Base-by-base conservation (phyloP, 768 basidiomycete genomes). In the Clitopilus passeckerianus region DNA sequence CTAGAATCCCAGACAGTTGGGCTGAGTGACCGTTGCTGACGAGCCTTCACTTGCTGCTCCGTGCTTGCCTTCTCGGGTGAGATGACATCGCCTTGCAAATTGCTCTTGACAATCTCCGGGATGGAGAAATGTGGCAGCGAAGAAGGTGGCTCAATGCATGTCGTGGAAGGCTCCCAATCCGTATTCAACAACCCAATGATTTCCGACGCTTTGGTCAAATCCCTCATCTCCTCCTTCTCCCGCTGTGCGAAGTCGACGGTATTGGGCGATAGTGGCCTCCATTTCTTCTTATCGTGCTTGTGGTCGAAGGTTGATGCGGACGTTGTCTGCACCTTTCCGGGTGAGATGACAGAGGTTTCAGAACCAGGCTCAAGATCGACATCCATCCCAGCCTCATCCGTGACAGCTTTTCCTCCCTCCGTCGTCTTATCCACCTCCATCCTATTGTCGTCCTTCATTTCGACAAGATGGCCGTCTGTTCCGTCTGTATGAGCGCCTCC, bases 171-270 rank as follows among this genome's bases (percentile, higher is more conserved):
- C 8, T 33, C 35, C 54, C 33, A 33, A 37, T 37, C 54, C 33
- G 14, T 6, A 6, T 5, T 15, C 5, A 55, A 33, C 54, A 55
- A 18, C 14, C 33, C 35, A 22, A 55, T 34, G 57, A 95, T 93
- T 74, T 92, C 90, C 20, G 84, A 87, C 6, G 92, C 90, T 60
- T 85, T 81, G 0, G 94, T 96, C 57, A 95, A 75, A 67, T 91
- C 89, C 12, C 89, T 78, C 91, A 95, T 95, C 76, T 95, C 94
- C 61, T 92, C 90, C 71, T 85, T 85, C 74, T 96, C 93, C 34
- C 91, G 80, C 66, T 86, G 82, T 14, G 90, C 86, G 71, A 95
- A 93, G 69, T 92, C 84, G 68, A 93, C 82, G 30, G 87, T 89
- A 68, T 90, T 89, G 4, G 77, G 75, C 14, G 46, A 50, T 5